Percentiles rank a stretch among this genome's conserved stretches.
Conservation (phyloP, 2,329 filamentous ascomycete genomes). For the Hortaea sp. region DNA sequence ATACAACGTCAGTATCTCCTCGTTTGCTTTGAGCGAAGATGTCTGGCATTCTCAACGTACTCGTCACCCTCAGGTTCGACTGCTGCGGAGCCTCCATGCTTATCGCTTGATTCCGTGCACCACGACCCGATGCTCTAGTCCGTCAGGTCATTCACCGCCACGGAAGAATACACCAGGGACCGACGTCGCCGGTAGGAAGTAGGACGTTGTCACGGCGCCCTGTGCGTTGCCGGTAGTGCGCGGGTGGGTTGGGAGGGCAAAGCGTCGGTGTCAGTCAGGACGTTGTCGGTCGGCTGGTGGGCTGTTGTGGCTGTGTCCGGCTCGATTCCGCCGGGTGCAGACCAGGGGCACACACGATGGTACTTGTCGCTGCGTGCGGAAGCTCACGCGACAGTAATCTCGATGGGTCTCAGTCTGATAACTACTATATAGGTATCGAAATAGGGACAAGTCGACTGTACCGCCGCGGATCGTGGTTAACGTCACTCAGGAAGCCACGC, state of each 20-base stretch:
- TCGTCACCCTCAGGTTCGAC: constrained; percentile 86
- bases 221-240: neutral
- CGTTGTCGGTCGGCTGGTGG: neutral
- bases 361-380: neutral
- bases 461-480: no score
- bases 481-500: no score
- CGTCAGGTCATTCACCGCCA: neutral
- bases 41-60: constrained; percentile 43
- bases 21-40: neutral
- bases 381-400: neutral
- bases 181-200: neutral
- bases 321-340: neutral
- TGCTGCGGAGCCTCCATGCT: constrained; percentile 40
- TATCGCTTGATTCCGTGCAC: constrained; percentile 1
- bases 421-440: no score
- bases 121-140: neutral
- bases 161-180: neutral
- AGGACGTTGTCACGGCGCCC: constrained; percentile 2
- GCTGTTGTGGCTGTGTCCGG: constrained; percentile 1
- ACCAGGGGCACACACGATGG: neutral
- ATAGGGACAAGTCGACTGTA: no score
- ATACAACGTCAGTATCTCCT: constrained; percentile 9
- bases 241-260: neutral
- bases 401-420: no score
- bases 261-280: neutral